A percentile compares a stretch with the other conserved stretches of the same genome.
Evolutionary conservation across 1,284 basidiomycete genomes (phyloP).

Genomic region (Austroboletus sp.): DNA sequence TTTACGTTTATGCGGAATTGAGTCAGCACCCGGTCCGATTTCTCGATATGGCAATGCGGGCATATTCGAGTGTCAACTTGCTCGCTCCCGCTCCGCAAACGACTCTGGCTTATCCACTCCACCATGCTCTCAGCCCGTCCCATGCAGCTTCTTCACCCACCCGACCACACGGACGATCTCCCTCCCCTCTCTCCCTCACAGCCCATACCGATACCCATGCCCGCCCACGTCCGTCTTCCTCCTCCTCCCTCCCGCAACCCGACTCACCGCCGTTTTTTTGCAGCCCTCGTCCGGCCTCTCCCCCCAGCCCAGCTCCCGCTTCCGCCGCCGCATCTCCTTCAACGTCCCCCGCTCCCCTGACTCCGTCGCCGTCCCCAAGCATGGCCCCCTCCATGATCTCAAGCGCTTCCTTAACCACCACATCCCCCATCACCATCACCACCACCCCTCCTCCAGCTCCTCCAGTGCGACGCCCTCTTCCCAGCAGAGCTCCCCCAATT

Average conservation of each 20-base stretch:
- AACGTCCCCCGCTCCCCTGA: conserved; percentile 7
- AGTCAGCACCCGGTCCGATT: conserved; percentile 1
- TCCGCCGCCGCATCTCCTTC: conserved; percentile 24
- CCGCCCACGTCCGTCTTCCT: background rate
- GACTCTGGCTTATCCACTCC: background rate
- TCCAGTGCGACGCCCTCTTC: conserved; percentile 18
- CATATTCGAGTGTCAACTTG: background rate
- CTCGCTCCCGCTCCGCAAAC: background rate
- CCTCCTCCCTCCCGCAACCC: background rate
- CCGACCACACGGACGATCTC: background rate
- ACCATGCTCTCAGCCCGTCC: conserved; percentile 43
- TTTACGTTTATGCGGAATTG: background rate
- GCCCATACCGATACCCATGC: conserved; percentile 10
- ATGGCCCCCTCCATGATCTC: conserved; percentile 79
- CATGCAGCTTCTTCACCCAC: conserved; percentile 30
- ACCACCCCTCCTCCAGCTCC: conserved; percentile 17
- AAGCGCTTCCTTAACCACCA: conserved; percentile 89
- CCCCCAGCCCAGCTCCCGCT: conserved; percentile 13
- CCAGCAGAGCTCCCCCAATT: conserved; percentile 17
- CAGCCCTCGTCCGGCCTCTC: conserved; percentile 2
- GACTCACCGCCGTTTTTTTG: background rate
- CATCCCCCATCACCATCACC: conserved; percentile 54
- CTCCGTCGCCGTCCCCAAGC: conserved; percentile 33
- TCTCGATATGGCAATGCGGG: conserved; percentile 14
- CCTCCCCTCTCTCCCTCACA: background rate